A percentile compares a stretch with the other conserved stretches of the same genome.
These are phyloP conservation scores for Bipolaris victoriae DNA, from an alignment of 2,329 filamentous ascomycete species.

Conservation along the genomic window DNA sequence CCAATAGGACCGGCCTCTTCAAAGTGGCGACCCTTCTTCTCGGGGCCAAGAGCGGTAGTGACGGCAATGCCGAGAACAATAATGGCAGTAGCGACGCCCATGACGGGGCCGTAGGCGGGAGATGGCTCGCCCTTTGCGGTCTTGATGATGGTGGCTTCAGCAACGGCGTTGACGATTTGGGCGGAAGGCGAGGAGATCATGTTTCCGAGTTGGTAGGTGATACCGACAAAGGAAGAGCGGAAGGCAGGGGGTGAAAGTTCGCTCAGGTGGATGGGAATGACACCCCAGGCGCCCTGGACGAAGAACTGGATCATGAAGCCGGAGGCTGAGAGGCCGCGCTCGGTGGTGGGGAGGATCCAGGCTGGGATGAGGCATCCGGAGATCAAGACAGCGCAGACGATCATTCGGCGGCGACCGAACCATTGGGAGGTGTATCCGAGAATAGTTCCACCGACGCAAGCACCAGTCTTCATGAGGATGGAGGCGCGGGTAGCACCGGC, in stretches of 20 bases:
- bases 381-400: conserved; percentile 65
- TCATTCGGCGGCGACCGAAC: conserved; percentile 73
- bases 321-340: conserved; percentile 64
- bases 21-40: conserved; percentile 74
- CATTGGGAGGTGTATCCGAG: conserved; percentile 78
- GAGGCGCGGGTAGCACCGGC: conserved; percentile 70
- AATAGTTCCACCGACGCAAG: conserved; percentile 74
- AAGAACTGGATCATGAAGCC: conserved; percentile 72
- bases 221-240: conserved; percentile 72
- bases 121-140: conserved; percentile 62
- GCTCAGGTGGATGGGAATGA: conserved; percentile 71
- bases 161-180: conserved; percentile 78
- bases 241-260: conserved; percentile 74
- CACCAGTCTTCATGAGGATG: conserved; percentile 82
- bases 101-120: conserved; percentile 74
- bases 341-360: conserved; percentile 70
- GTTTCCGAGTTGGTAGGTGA: conserved; percentile 77
- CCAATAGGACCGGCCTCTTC: conserved; percentile 64
- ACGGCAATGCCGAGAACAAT: conserved; percentile 72
- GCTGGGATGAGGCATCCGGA: conserved; percentile 70
- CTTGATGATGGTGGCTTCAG: conserved; percentile 61
- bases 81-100: conserved; percentile 78
- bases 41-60: conserved; percentile 73
- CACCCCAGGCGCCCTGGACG: conserved; percentile 53
- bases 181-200: conserved; percentile 75